Evolutionary conservation across 2,329 filamentous ascomycete species (phyloP).

Genomic region (Botrytis fabae): DNA sequence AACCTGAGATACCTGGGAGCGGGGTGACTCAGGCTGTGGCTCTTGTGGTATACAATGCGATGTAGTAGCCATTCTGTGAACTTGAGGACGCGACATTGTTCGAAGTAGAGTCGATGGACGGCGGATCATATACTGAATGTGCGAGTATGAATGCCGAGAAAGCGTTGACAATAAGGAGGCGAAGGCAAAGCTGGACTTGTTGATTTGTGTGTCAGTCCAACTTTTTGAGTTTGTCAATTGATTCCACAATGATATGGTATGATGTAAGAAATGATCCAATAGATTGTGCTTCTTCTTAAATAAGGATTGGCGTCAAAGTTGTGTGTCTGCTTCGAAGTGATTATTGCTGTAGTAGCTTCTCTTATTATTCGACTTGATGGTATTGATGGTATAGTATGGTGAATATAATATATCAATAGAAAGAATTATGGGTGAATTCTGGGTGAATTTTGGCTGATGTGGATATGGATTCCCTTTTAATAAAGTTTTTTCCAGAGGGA

Average conservation of each 20-base stretch:
- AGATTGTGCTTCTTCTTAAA: background rate
- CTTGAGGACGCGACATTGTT: constrained; percentile 36
- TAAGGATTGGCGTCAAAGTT: background rate
- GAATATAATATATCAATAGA: background rate
- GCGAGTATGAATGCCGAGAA: background rate
- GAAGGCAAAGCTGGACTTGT: background rate
- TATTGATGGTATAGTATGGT: background rate
- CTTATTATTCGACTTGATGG: background rate
- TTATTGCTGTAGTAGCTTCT: background rate
- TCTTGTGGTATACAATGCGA: constrained; percentile 40
- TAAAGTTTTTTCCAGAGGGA: background rate
- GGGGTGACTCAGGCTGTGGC: constrained; percentile 26
- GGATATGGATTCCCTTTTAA: background rate
- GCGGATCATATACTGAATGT: constrained; percentile 15
- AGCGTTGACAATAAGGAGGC: background rate
- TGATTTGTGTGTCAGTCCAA: background rate
- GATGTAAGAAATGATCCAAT: constrained; percentile 1
- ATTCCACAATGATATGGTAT: background rate
- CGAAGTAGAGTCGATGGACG: constrained; percentile 19
- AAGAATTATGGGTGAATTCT: background rate
- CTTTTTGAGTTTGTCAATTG: background rate
- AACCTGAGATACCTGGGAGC: constrained; percentile 51
- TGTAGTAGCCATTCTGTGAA: constrained; percentile 35
- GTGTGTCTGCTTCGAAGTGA: background rate
- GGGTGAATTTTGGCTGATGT: background rate